Conservation (phyloP, 176 grass and related monocot genomes). For the Ananas comosus region DNA sequence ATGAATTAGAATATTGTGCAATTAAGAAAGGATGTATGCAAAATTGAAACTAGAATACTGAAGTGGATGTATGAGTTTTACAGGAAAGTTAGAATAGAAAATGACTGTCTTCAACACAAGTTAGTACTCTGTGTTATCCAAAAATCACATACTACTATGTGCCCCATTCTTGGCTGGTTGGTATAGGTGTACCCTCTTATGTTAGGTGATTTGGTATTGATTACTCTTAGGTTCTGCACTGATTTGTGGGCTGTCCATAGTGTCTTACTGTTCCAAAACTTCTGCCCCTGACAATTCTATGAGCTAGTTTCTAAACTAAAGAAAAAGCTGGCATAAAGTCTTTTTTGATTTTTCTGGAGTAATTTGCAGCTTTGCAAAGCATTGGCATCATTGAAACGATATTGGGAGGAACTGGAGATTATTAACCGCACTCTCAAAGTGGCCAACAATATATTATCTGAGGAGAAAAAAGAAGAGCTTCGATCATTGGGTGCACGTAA, state of each 20-base stretch:
- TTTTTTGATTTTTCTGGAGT: neutral
- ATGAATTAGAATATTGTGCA: too few relatives aligned
- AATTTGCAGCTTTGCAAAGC: conserved; percentile 69
- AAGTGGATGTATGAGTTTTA: too few relatives aligned
- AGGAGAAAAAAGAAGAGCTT: conserved; percentile 54
- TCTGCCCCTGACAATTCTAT: neutral
- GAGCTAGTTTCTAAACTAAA: neutral
- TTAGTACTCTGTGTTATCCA: too few relatives aligned
- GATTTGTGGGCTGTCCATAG: too few relatives aligned
- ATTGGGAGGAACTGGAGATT: conserved; percentile 74
- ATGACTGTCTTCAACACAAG: too few relatives aligned
- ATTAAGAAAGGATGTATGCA: too few relatives aligned
- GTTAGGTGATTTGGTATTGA: neutral
- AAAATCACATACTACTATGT: too few relatives aligned
- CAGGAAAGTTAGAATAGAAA: too few relatives aligned
- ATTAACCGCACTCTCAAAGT: conserved; percentile 75
- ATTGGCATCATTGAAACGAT: conserved; percentile 58
- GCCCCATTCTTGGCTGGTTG: too few relatives aligned
- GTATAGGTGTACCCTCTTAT: neutral
- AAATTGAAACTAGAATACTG: too few relatives aligned
- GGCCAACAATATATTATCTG: conserved; percentile 52
- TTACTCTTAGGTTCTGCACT: neutral
- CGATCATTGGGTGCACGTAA: conserved; percentile 85
- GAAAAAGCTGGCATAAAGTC: neutral
- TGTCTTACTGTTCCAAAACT: too few relatives aligned